phyloP scores from a whole-genome alignment of 2,329 filamentous ascomycete species.

The Mollisia scopiformis region DNA sequence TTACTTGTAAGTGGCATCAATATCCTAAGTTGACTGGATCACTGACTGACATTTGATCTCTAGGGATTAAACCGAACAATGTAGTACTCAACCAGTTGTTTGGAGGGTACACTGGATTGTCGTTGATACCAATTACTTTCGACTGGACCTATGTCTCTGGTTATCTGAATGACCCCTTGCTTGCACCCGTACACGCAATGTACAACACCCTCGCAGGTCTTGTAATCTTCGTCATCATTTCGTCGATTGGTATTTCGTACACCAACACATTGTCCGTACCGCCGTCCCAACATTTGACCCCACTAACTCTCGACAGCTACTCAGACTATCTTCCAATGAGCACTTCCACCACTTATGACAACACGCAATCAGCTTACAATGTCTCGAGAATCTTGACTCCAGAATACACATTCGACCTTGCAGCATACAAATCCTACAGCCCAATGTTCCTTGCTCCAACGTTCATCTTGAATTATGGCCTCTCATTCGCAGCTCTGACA shows the following conservation, averaged over 20 bases:
- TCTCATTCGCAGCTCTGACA: conserved; percentile 73
- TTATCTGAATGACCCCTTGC: conserved; percentile 63
- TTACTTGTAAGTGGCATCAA: conserved; percentile 69
- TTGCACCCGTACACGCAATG: conserved; percentile 74
- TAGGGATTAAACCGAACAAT: conserved; percentile 74
- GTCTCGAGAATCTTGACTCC: conserved; percentile 64
- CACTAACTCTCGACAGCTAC: conserved; percentile 34
- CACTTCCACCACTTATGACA: conserved; percentile 73
- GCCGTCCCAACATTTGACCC: background rate
- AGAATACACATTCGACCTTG: conserved; percentile 63
- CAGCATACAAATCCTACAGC: conserved; percentile 69
- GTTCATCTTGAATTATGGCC: conserved; percentile 69
- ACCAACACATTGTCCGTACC: conserved; percentile 49
- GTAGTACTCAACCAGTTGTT: conserved; percentile 74
- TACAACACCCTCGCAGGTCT: conserved; percentile 73
- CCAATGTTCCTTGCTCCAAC: conserved; percentile 75
- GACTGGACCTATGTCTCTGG: conserved; percentile 60
- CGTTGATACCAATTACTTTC: conserved; percentile 72
- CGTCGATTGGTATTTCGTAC: conserved; percentile 64
- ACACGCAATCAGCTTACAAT: conserved; percentile 67
- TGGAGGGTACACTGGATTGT: conserved; percentile 67
- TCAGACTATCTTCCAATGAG: conserved; percentile 68
- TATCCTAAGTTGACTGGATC: conserved; percentile 30
- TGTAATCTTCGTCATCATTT: conserved; percentile 64
- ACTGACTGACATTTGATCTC: conserved; percentile 66